Evolutionary conservation across 306 rosid genomes (phyloP).

Genomic region (Purshia tridentata): DNA sequence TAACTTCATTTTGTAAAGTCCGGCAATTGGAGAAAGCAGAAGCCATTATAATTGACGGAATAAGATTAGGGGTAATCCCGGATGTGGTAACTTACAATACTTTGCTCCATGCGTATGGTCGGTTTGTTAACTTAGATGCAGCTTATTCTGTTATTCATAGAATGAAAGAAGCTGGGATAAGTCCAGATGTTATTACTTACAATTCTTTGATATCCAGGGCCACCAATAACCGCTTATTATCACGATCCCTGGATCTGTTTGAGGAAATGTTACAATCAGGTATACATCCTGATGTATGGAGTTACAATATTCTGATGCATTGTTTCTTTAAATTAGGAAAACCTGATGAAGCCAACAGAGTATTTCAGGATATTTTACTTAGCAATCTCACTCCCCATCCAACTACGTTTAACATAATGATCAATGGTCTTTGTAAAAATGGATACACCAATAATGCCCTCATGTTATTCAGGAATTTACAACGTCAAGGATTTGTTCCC

Average conservation of each 20-base stretch:
- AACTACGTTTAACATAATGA: constrained; percentile 60
- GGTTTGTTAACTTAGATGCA: constrained; percentile 46
- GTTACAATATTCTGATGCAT: constrained; percentile 66
- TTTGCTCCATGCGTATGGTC: constrained; percentile 65
- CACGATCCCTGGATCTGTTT: constrained; percentile 49
- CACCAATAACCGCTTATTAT: constrained; percentile 34
- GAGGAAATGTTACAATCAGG: constrained; percentile 61
- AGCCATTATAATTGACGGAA: constrained; percentile 50
- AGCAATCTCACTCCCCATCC: constrained; percentile 34
- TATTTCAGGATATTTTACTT: constrained; percentile 50
- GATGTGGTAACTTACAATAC: constrained; percentile 70
- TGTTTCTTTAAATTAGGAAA: constrained; percentile 70
- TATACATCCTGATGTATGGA: constrained; percentile 67
- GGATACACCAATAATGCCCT: constrained; percentile 60
- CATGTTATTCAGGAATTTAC: constrained; percentile 56
- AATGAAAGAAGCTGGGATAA: constrained; percentile 72
- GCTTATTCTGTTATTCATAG: constrained; percentile 53
- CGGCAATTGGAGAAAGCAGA: constrained; percentile 56
- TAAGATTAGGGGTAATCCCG: constrained; percentile 65
- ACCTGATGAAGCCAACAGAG: constrained; percentile 60
- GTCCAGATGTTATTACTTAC: constrained; percentile 65
- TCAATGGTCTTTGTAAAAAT: constrained; percentile 65
- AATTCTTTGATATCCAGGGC: constrained; percentile 68
- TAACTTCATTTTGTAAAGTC: constrained; percentile 54
- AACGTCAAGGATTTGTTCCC: constrained; percentile 60